These are phyloP conservation scores for Lodderomyces orthopsilosis DNA, from an alignment of 1,139 yeast genomes.

Conservation along the genomic window DNA sequence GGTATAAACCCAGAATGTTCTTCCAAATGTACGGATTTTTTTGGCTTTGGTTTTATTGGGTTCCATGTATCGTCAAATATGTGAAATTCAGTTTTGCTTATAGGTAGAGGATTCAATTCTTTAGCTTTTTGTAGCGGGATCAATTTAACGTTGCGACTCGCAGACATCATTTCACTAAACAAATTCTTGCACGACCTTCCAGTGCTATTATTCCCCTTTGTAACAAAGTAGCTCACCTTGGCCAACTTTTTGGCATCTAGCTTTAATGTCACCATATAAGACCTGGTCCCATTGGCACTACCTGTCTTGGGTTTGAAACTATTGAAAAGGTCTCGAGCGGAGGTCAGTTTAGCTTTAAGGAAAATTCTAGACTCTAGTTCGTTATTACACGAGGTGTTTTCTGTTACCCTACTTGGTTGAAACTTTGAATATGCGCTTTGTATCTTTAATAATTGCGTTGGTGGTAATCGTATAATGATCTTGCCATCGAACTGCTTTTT, in stretches of 20 bases:
- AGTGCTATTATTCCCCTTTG: conserved; percentile 21
- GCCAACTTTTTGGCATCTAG: conserved; percentile 23
- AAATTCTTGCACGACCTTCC: conserved; percentile 11
- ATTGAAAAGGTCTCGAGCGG: conserved; percentile 16
- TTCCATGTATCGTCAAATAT: conserved; percentile 12
- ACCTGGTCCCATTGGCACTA: background rate
- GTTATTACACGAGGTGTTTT: background rate
- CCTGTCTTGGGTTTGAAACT: background rate
- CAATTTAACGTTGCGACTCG: conserved; percentile 19
- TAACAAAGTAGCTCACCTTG: conserved; percentile 33
- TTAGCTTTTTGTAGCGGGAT: conserved; percentile 24
- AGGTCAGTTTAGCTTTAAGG: conserved; percentile 8
- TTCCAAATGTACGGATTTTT: background rate
- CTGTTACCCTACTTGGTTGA: background rate
- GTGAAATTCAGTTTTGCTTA: conserved; percentile 21
- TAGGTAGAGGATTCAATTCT: conserved; percentile 20
- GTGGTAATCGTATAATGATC: conserved; percentile 6
- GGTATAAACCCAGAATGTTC: conserved; percentile 2
- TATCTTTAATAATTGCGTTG: conserved; percentile 2
- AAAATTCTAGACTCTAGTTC: conserved; percentile 8
- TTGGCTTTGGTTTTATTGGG: background rate
- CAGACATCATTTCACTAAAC: conserved; percentile 23
- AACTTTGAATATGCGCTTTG: background rate
- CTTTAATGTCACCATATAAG: conserved; percentile 19
- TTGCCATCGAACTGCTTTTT: conserved; percentile 6